These are phyloP conservation scores for Osmanthus fragrans DNA, from an alignment of 257 asterid genomes.

Conservation along the genomic window DNA sequence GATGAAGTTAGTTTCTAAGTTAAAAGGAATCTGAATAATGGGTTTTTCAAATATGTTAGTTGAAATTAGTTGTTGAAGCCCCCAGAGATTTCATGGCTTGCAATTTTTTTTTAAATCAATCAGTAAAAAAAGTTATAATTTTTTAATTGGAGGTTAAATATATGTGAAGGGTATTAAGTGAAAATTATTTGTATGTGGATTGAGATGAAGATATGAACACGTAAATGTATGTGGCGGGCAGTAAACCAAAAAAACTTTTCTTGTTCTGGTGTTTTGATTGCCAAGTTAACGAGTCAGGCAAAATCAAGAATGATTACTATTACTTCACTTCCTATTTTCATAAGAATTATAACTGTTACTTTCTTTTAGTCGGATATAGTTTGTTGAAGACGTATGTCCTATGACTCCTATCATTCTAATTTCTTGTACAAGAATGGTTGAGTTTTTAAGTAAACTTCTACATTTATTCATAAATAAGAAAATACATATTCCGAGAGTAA, in stretches of 20 bases:
- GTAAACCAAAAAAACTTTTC: conserved; percentile 22
- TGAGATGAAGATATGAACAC: conserved; percentile 3
- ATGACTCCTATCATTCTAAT: too few relatives aligned
- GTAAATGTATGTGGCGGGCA: conserved; percentile 28
- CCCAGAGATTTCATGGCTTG: conserved; percentile 58
- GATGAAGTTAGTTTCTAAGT: conserved; percentile 12
- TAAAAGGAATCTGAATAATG: conserved; percentile 17
- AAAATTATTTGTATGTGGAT: conserved; percentile 12
- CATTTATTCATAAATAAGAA: neutral
- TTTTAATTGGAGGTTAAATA: neutral
- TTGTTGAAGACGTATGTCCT: too few relatives aligned
- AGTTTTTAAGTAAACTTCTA: too few relatives aligned
- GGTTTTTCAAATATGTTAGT: conserved; percentile 26
- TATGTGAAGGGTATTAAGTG: neutral
- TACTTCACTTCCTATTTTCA: too few relatives aligned
- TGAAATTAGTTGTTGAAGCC: too few relatives aligned
- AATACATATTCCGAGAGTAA: neutral
- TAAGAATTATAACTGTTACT: too few relatives aligned
- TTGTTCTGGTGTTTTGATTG: too few relatives aligned
- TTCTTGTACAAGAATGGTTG: too few relatives aligned
- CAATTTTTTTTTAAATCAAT: neutral
- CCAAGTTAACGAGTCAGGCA: too few relatives aligned
- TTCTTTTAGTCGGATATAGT: too few relatives aligned
- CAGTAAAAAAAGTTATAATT: neutral
- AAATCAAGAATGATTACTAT: too few relatives aligned